These are phyloP conservation scores for Trichosporon coremiiforme DNA, from an alignment of 1,284 basidiomycete genomes.

Conservation along the genomic window DNA sequence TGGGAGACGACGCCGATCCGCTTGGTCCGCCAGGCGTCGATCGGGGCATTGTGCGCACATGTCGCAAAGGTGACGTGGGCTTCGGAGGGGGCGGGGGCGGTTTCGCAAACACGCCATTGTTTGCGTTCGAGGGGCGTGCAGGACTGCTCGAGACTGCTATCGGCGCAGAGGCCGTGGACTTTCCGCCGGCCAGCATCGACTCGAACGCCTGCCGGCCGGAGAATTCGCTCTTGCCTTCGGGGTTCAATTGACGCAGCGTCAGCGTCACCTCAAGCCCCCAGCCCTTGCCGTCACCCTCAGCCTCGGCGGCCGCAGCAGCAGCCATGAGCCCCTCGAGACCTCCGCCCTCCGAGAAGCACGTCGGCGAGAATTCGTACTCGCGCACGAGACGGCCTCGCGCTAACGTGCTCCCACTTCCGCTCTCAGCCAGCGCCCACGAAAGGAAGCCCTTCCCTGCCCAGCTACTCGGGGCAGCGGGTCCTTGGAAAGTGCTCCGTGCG, in stretches of 20 bases:
- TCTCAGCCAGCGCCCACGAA: conserved; percentile 47
- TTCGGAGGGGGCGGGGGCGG: conserved; percentile 21
- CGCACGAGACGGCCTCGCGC: conserved; percentile 44
- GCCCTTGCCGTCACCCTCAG: conserved; percentile 44
- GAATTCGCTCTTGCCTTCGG: conserved; percentile 47
- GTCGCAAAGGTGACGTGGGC: conserved; percentile 24
- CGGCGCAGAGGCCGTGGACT: conserved; percentile 27
- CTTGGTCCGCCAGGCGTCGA: background rate
- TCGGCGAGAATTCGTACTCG: conserved; percentile 47
- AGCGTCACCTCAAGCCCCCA: conserved; percentile 52
- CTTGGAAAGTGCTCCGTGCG: background rate
- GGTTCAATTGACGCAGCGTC: conserved; percentile 47
- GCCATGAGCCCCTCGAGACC: conserved; percentile 51
- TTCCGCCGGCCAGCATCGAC: conserved; percentile 39
- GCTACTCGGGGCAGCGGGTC: conserved; percentile 16
- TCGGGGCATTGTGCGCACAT: conserved; percentile 4
- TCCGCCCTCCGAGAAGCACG: conserved; percentile 39
- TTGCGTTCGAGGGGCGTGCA: background rate
- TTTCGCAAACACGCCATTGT: conserved; percentile 20
- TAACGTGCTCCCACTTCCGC: conserved; percentile 38
- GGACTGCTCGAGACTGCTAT: conserved; percentile 27
- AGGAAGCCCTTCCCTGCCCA: conserved; percentile 53
- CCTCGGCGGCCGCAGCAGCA: conserved; percentile 30
- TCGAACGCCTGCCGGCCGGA: conserved; percentile 43
- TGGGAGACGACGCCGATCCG: conserved; percentile 11